Evolutionary conservation across 2,329 filamentous ascomycete genomes (phyloP), one percentile per base, ranked within the genome.

Genomic region (Remersonia thermophila): DNA sequence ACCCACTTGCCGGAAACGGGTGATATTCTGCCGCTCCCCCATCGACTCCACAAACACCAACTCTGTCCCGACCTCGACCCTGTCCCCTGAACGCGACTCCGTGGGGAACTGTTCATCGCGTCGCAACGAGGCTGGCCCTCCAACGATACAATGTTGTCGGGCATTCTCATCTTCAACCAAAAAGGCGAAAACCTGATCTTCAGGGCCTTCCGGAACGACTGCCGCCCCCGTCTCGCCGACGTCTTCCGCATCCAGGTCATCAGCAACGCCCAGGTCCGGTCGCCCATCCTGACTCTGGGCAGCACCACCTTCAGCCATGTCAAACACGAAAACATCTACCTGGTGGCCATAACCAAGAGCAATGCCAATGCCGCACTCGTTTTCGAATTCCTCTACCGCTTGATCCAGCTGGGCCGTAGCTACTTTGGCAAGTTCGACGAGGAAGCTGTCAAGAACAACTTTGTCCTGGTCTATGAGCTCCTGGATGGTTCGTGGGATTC

Each of bases 141-240:
- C 5, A 23, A 23, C 20, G 20, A 23, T 23, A 37, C 15, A 46
- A 98, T 98, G 93, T 71, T 98, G 50, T 96, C 89, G 51, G 91
- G 91, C 41, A 89, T 98, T 55, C 77, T 98, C 49, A 80, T 98
- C 50, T 98, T 98, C 73, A 98, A 98, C 51, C 91, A 98, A 61
- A 98, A 98, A 66, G 91, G 91, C 65, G 91, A 98, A 68, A 95
- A 98, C 63, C 83, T 98, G 56, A 98, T 98, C 62, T 95, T 98
- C 68, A 85, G 91, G 56, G 86, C 91, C 53, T 98, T 98, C 65
- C 86, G 91, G 55, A 94, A 94, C 59, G 93, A 98, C 66, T 96
- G 91, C 65, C 85, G 93, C 39, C 91, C 91, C 37, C 85, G 91
- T 36, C 82, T 98, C 47, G 91, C 91, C 64, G 91, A 98, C 58